phyloP scores from a whole-genome alignment of 2,329 filamentous ascomycete genomes.

The Chaetomium globosum region DNA sequence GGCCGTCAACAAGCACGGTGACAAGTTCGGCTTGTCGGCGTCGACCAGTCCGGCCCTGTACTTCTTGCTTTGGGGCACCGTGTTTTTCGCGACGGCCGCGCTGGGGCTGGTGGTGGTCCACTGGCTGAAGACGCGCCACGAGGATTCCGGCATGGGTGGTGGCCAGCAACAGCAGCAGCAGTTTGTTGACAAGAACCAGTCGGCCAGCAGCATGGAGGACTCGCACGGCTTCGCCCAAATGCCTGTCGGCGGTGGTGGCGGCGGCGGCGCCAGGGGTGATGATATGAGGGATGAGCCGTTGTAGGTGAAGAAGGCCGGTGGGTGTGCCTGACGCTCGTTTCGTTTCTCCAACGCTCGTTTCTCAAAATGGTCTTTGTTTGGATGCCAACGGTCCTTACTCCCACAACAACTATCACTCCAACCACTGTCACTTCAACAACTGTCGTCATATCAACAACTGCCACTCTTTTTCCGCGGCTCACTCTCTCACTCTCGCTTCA shows the following conservation, averaged over 20 bases:
- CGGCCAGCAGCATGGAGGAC: neutral
- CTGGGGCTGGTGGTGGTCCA: constrained; percentile 11
- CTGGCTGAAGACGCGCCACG: neutral
- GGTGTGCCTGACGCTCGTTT: neutral
- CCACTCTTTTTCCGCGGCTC: constrained; percentile 4
- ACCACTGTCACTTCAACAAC: neutral
- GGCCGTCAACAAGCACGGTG: constrained; percentile 25
- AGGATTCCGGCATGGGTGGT: neutral
- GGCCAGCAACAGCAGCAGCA: neutral
- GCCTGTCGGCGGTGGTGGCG: constrained; percentile 1
- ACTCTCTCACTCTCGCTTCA: neutral
- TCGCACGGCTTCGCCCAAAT: constrained; percentile 13
- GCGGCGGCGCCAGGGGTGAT: neutral
- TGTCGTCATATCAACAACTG: neutral
- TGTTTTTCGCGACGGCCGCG: constrained; percentile 9
- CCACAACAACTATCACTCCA: neutral
- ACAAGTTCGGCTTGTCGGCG: constrained; percentile 27
- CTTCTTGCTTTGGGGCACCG: constrained; percentile 24
- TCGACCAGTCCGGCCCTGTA: constrained; percentile 24
- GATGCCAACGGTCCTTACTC: no score
- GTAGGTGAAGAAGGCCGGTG: neutral
- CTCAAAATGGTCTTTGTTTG: neutral
- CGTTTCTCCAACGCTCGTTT: neutral
- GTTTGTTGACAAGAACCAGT: constrained; percentile 8
- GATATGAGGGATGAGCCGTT: neutral